Evolutionary conservation across 176 grass and related monocot genomes (phyloP).

Genomic region (Stipa capillata): DNA sequence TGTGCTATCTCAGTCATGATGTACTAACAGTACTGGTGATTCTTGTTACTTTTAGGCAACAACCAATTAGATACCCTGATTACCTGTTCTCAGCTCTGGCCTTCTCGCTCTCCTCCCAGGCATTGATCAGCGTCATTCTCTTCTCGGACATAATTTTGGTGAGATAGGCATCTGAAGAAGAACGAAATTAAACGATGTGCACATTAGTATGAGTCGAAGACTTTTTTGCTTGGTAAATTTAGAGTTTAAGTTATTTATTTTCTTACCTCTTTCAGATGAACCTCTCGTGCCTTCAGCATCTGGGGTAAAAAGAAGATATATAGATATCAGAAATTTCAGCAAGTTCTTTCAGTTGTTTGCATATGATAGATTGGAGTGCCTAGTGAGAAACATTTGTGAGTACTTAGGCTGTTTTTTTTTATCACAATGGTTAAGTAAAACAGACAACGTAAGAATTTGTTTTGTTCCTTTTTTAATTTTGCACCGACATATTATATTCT

Average conservation of each 20-base stretch:
- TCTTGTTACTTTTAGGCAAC: conserved; percentile 20
- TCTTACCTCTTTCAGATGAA: conserved; percentile 47
- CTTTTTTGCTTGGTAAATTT: background rate
- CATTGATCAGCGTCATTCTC: conserved; percentile 44
- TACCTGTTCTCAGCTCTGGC: conserved; percentile 69
- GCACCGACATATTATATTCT: background rate
- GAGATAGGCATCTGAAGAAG: conserved; percentile 43
- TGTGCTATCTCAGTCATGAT: conserved; percentile 11
- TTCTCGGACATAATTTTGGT: conserved; percentile 50
- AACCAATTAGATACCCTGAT: background rate
- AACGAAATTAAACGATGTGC: background rate
- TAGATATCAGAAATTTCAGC: background rate
- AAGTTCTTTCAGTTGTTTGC: background rate
- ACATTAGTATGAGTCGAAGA: background rate
- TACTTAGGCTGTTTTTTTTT: no score
- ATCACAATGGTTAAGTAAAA: background rate
- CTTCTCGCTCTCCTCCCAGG: conserved; percentile 69
- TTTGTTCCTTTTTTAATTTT: background rate
- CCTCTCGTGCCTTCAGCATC: conserved; percentile 13
- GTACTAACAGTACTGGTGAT: background rate
- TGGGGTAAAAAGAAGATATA: background rate
- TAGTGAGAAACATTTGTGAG: background rate
- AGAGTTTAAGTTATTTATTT: background rate
- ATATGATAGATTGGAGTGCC: background rate
- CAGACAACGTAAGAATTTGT: background rate